Conservation (phyloP, 257 asterid species). For the Petrea volubilis region DNA sequence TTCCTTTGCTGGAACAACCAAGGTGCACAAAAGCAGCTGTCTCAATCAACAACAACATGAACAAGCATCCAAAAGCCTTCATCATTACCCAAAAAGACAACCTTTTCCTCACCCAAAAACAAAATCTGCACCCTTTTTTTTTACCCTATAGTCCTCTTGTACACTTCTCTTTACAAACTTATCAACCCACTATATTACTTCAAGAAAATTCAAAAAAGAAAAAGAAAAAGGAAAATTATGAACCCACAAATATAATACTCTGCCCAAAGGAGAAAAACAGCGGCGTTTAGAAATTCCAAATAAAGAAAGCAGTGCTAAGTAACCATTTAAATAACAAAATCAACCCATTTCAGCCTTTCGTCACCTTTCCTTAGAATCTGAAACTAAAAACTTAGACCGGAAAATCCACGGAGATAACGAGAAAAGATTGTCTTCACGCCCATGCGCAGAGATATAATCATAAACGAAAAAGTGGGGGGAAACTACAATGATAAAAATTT, state of each 20-base stretch:
- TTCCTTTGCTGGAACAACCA: slow-evolving; percentile 29
- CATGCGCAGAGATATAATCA: slow-evolving; percentile 27
- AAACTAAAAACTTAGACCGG: slow-evolving; percentile 24
- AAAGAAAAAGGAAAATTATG: too few relatives aligned
- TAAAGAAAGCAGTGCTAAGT: neutral
- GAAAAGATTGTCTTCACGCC: slow-evolving; percentile 30
- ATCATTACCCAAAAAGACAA: slow-evolving; percentile 27
- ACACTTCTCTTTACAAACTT: neutral
- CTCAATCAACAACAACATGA: slow-evolving; percentile 41
- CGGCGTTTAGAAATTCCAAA: neutral
- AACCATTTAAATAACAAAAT: slow-evolving; percentile 20
- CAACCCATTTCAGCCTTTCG: slow-evolving; percentile 32
- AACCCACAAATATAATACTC: neutral
- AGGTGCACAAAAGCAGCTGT: slow-evolving; percentile 34
- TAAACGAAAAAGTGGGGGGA: neutral
- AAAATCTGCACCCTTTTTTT: neutral
- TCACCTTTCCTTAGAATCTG: slow-evolving; percentile 16
- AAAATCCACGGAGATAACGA: slow-evolving; percentile 42
- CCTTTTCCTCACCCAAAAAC: neutral
- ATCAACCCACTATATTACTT: neutral
- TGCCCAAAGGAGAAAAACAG: neutral
- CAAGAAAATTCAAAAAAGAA: too few relatives aligned
- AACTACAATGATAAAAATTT: neutral
- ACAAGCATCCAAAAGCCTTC: slow-evolving; percentile 50
- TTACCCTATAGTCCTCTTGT: neutral